Evolutionary conservation across 148 eudicot genomes (phyloP), one percentile per base, ranked within the genome.

Genomic region (Rhododendron molle): DNA sequence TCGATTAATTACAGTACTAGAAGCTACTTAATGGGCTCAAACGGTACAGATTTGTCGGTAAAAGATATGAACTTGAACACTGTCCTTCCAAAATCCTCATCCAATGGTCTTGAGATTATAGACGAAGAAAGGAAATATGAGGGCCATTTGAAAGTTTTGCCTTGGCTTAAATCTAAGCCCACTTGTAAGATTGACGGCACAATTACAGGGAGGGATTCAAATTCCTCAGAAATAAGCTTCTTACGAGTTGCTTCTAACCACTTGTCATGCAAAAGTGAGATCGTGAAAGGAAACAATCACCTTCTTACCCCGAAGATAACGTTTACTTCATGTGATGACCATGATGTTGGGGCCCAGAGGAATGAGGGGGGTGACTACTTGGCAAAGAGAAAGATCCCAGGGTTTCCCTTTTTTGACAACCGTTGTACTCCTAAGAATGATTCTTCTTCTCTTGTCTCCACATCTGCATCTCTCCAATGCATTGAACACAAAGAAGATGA

Each of bases 91-190:
- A 90, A 90, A 84, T 87, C 78, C 28, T 71, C 87, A 40, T 87
- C 89, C 7, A 83, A 83, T 40, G 87, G 43, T 83, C 52, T 81
- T 76, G 84, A 80, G 86, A 78, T 83, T 76, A 46, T 72, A 30
- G 90, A 90, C 44, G 88, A 52, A 56, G 86, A 85, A 80, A 73
- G 82, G 82, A 90, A 87, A 81, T 74, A 49, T 78, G 90, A 89
- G 78, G 91, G 89, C 76, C 86, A 83, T 85, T 78, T 82, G 34
- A 50, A 91, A 56, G 90, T 34, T 47, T 89, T 93, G 87, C 96
- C 94, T 26, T 95, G 98, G 98, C 95, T 95, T 76, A 89, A 88
- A 89, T 87, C 85, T 30, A 92, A 89, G 83, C 84, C 85, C 62
- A 47, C 84, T 76, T 79, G 80, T 81, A 89, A 79, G 67, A 83